Percentiles rank a stretch among this genome's conserved stretches.
Evolutionary conservation across 257 asterid species (phyloP).

Genomic region (Galeopsis tetrahit): DNA sequence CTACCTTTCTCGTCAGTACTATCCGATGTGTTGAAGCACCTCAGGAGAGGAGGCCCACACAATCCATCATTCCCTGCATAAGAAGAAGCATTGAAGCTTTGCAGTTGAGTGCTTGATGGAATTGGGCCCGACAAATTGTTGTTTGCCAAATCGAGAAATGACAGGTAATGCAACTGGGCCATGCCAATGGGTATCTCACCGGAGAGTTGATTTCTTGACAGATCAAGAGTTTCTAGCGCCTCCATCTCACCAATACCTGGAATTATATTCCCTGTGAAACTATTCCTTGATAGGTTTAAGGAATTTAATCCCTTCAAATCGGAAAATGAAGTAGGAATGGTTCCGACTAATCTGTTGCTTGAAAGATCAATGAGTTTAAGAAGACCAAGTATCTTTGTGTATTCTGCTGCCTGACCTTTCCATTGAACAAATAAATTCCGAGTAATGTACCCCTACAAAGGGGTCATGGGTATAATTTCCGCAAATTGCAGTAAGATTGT

Average conservation of each 20-base stretch:
- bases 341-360: neutral
- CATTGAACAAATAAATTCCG: constrained; percentile 34
- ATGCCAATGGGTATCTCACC: constrained; percentile 39
- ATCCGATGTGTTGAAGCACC: constrained; percentile 2
- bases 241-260: constrained; percentile 40
- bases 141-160: constrained; percentile 40
- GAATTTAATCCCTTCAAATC: constrained; percentile 29
- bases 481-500: too few species aligned
- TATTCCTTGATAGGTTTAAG: constrained; percentile 42
- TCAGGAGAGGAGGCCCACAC: constrained; percentile 40
- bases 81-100: constrained; percentile 34
- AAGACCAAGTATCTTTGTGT: constrained; percentile 17
- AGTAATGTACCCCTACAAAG: too few species aligned
- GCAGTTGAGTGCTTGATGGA: constrained; percentile 42
- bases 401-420: constrained; percentile 29
- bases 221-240: constrained; percentile 40
- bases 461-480: too few species aligned
- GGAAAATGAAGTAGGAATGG: constrained; percentile 11
- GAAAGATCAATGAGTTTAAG: constrained; percentile 43
- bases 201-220: constrained; percentile 40
- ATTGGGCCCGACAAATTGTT: constrained; percentile 40
- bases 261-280: constrained; percentile 34
- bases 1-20: too few species aligned
- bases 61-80: constrained; percentile 34
- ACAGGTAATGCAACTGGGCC: constrained; percentile 27